Evolutionary conservation across 1,284 basidiomycete species (phyloP).

Genomic region (Microbotryomycetes sp.): DNA sequence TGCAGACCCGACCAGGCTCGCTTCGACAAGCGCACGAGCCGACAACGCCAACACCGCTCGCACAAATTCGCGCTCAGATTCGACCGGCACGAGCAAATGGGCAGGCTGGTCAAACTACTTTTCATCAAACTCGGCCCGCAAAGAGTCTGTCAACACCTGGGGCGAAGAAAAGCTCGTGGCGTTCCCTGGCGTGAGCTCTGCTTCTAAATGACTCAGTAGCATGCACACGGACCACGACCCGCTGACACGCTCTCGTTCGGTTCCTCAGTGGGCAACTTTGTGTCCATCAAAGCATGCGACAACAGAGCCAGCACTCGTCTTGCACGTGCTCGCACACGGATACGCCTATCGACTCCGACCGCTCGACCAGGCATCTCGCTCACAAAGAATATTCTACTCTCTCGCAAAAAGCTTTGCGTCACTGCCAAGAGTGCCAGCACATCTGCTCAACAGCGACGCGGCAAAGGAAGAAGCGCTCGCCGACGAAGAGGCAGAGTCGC

Average conservation of each 20-base stretch:
- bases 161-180: conserved; percentile 21
- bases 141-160: background rate
- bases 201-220: background rate
- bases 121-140: background rate
- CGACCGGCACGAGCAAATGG: background rate
- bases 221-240: background rate
- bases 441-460: background rate
- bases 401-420: conserved; percentile 33
- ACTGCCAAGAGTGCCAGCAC: conserved; percentile 25
- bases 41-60: no score
- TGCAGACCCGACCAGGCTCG: background rate
- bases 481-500: background rate
- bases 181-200: conserved; percentile 28
- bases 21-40: background rate
- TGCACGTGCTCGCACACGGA: conserved; percentile 25
- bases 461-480: background rate
- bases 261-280: conserved; percentile 20
- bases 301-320: conserved; percentile 26
- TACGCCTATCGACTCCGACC: conserved; percentile 30
- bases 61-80: background rate
- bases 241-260: background rate
- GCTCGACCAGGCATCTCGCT: conserved; percentile 24
- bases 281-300: conserved; percentile 12
- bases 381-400: conserved; percentile 34
- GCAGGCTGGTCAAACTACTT: conserved; percentile 2